Percentiles rank a stretch among this genome's conserved stretches.
Evolutionary conservation across 208 protist species (phyloP).

Genomic region (Blechomonas ayalai): DNA sequence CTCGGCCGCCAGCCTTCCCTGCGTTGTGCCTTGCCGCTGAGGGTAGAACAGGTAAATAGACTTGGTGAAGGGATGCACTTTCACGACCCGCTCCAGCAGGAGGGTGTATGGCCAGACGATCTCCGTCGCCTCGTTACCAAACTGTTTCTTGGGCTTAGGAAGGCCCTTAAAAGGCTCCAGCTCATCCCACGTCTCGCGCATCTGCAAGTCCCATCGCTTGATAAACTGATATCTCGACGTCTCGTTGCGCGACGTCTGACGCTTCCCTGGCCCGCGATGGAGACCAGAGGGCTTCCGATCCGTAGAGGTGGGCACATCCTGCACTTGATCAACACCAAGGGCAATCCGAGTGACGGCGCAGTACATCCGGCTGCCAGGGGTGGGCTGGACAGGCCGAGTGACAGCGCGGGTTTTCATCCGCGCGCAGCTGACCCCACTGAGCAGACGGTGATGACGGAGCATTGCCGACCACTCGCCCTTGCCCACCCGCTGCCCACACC

Average conservation of each 20-base stretch:
- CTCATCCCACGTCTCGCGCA: conserved; percentile 78
- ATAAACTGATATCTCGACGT: conserved; percentile 76
- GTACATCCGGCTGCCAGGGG: too few relatives aligned
- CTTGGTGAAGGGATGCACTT: conserved; percentile 89
- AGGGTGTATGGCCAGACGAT: conserved; percentile 86
- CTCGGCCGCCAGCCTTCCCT: conserved; percentile 31
- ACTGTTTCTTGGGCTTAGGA: conserved; percentile 81
- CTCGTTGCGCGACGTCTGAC: conserved; percentile 71
- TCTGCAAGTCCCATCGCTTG: conserved; percentile 76
- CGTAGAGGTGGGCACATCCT: conserved; percentile 83
- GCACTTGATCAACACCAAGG: conserved; percentile 71
- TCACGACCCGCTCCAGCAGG: conserved; percentile 75
- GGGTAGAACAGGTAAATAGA: conserved; percentile 90
- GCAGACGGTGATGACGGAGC: too few relatives aligned
- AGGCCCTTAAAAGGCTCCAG: conserved; percentile 84
- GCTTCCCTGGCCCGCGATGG: conserved; percentile 81
- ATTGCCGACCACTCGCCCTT: too few relatives aligned
- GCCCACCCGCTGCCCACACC: too few relatives aligned
- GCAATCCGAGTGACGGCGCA: conserved; percentile 17
- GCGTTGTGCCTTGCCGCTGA: conserved; percentile 51
- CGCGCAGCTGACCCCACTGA: too few relatives aligned
- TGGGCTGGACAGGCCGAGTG: too few relatives aligned
- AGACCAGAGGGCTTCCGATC: conserved; percentile 64
- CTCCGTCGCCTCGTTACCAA: conserved; percentile 87
- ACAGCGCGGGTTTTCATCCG: too few relatives aligned